These are phyloP conservation scores for Mycena kentingensis DNA, from an alignment of 768 basidiomycete genomes.

Conservation along the genomic window DNA sequence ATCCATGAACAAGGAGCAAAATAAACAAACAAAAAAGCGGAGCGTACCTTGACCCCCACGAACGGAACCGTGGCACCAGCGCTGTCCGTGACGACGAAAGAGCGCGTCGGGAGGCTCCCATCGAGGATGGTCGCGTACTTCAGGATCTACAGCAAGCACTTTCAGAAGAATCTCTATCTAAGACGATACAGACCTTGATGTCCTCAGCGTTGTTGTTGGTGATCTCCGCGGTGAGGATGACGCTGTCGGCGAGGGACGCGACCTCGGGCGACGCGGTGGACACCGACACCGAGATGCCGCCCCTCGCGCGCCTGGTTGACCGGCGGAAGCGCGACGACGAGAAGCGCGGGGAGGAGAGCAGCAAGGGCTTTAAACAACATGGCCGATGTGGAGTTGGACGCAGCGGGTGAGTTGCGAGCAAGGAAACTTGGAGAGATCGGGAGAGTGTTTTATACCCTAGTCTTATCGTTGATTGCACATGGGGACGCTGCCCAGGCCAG, in stretches of 20 bases:
- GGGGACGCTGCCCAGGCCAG: no score
- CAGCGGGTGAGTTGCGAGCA: no score
- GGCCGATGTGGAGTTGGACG: not conserved
- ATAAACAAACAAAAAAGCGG: not conserved
- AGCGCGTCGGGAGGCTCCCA: constrained; percentile 42
- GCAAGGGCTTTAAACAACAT: constrained; percentile 35
- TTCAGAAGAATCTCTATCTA: no score
- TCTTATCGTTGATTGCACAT: no score
- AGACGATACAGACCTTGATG: no score
- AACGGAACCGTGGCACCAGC: constrained; percentile 41
- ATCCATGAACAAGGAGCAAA: not conserved
- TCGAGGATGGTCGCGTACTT: constrained; percentile 51
- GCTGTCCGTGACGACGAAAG: constrained; percentile 45
- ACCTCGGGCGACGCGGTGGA: constrained; percentile 32
- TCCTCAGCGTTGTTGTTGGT: constrained; percentile 42
- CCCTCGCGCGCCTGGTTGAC: constrained; percentile 33
- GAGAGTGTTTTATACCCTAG: no score
- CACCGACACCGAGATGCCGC: constrained; percentile 35
- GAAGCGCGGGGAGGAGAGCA: constrained; percentile 30
- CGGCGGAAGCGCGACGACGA: constrained; percentile 35
- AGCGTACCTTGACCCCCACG: constrained; percentile 43
- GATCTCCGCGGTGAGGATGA: constrained; percentile 44
- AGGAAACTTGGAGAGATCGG: no score
- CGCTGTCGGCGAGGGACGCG: constrained; percentile 39
- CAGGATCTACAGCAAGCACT: no score